Base-by-base conservation (phyloP, 2,329 filamentous ascomycete genomes). In the Polytolypa hystricis region DNA sequence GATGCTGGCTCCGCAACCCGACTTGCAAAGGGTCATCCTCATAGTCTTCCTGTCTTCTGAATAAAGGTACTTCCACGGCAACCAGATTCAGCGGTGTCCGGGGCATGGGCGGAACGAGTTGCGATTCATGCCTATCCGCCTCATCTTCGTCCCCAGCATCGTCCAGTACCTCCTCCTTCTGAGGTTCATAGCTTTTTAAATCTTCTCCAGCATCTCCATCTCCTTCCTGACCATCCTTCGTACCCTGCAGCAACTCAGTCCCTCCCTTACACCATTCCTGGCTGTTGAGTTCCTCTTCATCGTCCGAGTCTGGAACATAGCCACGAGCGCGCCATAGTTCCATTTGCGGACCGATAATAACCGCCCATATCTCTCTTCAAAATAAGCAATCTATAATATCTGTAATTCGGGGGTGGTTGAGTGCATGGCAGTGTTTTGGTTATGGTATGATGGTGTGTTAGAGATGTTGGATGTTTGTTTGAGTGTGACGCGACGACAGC, bases 281-380 rank as follows among this genome's bases (percentile, higher is more conserved):
- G 31, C 51, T 58, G 18, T 62, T 61, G 30, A 60, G 53, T 33
- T 57, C 58, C 32, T 61, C 62, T 32, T 64, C 62, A 14, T 64
- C 61, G 42, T 70, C 67, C 29, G 67, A 69, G 51, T 70, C 67
- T 42, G 64, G 64, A 42, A 70, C 67, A 58, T 62, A 70, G 36
- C 67, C 66, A 55, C 62, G 60, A 52, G 63, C 57, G 51, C 61
- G 62, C 67, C 67, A 70, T 59, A 56, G 55, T 58, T 64, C 60
- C 59, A 62, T 64, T 60, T 54, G 54, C 27, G 25, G 36, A n/a
- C 23, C 16, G 29, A 23, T 23, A 17, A 14, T 35, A 10, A 48
- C 53, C 39, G 46, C 53, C 56, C 58, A 61, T 61, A 43, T 52
- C 56, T 53, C 43, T 54, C 57, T n/a, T n/a, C n/a, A n/a, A n/a